Base-by-base conservation (phyloP, 108 stramenopile species). In the Pseudonitzschia pungens region DNA sequence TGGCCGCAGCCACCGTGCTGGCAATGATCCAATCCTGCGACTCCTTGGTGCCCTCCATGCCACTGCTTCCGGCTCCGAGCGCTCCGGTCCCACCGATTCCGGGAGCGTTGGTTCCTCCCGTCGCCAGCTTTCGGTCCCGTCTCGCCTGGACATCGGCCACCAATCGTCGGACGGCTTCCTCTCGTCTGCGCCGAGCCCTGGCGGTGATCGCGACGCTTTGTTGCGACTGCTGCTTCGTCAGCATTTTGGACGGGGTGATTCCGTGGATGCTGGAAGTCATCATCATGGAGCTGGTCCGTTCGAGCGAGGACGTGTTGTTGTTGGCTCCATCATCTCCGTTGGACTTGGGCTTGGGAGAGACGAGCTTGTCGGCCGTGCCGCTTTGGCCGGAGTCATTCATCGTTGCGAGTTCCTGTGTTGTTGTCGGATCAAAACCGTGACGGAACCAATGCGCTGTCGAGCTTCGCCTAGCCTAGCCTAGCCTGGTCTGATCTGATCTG, bases 111-210 rank as follows among this genome's bases (percentile, higher is more conserved):
- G 24, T 0, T 45, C 32, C 57, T 15, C 58, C 58, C 26, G 54
- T 71, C 45, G 58, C 51, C 48, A 65, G 60, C 44, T 68, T 43
- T 28, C 71, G 52, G 69, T 87, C 81, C 14, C 78, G 84, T 40
- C 81, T 79, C 0, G 89, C 87, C 52, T 89, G 89, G 43, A 91
- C 89, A 66, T 95, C 91, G 57, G 86, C 82, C 69, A 95, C 91
- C 24, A 95, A 70, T 21, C 94, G 87, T 26, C 90, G 74, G 5
- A 95, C 90, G 31, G 90, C 89, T 65, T 95, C 94, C 75, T 95
- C 91, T 24, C 94, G 83, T 53, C 90, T 90, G 41, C 91, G 84
- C 14, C 78, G 74, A 28, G 83, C 80, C 33, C 86, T 80, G 28
- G 78, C 62, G 18, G 81, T 82, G 53, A 79, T 70, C 16, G 65